These are phyloP conservation scores for Neoascochyta sp. DNA, from an alignment of 2,329 filamentous ascomycete genomes.

Conservation along the genomic window DNA sequence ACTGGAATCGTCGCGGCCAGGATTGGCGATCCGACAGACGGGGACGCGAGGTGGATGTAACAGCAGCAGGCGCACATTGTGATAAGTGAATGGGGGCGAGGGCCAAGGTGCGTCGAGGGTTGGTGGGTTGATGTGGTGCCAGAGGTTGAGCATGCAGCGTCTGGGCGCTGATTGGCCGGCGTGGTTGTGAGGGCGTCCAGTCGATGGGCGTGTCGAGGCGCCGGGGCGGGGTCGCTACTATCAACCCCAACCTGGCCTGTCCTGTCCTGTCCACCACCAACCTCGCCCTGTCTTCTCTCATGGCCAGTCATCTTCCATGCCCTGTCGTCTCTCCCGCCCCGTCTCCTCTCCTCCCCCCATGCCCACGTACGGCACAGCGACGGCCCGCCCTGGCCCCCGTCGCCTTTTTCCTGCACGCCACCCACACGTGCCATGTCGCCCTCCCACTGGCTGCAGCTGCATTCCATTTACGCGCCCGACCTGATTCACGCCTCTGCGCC, in stretches of 20 bases:
- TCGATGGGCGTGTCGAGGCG: slow-evolving; percentile 28
- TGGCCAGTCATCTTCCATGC: no score
- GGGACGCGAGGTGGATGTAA: no score
- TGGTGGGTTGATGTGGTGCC: slow-evolving; percentile 13
- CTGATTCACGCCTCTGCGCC: no score
- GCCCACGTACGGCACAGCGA: slow-evolving; percentile 7
- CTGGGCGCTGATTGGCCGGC: slow-evolving; percentile 28
- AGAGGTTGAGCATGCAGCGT: slow-evolving; percentile 21
- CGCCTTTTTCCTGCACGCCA: slow-evolving; percentile 4
- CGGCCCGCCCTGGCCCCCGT: slow-evolving; percentile 4
- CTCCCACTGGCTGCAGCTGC: slow-evolving; percentile 45
- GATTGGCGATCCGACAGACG: slow-evolving; percentile 13
- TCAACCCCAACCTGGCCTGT: no score
- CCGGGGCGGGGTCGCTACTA: slow-evolving; percentile 28
- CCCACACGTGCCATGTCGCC: no score
- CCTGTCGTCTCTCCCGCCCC: no score
- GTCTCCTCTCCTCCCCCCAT: no score
- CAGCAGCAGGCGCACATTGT: slow-evolving; percentile 27
- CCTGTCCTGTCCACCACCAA: no score
- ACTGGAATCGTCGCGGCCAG: no score
- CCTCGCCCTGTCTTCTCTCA: no score
- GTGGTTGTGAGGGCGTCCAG: slow-evolving; percentile 31
- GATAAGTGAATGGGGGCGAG: slow-evolving; percentile 20
- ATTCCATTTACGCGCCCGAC: slow-evolving; percentile 59
- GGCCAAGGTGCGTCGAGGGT: slow-evolving; percentile 11